Evolutionary conservation across 1,284 basidiomycete genomes (phyloP).

Genomic region (Ceratobasidium sp.): DNA sequence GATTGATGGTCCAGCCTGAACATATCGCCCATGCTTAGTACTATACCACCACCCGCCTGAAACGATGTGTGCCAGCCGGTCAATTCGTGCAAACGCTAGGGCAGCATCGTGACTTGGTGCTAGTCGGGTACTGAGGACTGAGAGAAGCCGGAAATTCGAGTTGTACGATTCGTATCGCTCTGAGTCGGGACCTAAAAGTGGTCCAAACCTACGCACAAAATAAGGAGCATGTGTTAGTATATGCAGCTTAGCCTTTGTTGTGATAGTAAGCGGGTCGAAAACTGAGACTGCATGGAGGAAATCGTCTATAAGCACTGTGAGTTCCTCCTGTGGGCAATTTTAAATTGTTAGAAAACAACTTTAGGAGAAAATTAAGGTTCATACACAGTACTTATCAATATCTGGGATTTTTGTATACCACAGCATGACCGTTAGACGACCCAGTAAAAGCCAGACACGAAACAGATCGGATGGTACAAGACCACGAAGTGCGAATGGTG

Average conservation of each 20-base stretch:
- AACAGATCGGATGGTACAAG: slow-evolving; percentile 45
- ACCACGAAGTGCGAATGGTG: slow-evolving; percentile 47
- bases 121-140: slow-evolving; percentile 42
- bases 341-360: neutral
- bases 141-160: slow-evolving; percentile 37
- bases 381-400: slow-evolving; percentile 45
- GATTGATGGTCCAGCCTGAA: neutral
- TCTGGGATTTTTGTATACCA: slow-evolving; percentile 48
- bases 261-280: neutral
- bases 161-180: slow-evolving; percentile 41
- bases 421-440: slow-evolving; percentile 46
- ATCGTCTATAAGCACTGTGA: neutral
- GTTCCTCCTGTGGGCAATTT: neutral
- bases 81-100: slow-evolving; percentile 27
- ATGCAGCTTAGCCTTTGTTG: slow-evolving; percentile 42
- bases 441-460: slow-evolving; percentile 46
- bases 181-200: slow-evolving; percentile 35
- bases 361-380: neutral
- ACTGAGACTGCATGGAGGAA: slow-evolving; percentile 7
- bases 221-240: slow-evolving; percentile 40
- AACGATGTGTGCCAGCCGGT: slow-evolving; percentile 39
- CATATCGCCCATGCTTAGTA: neutral
- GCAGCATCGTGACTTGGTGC: slow-evolving; percentile 43
- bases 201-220: slow-evolving; percentile 41
- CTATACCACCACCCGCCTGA: slow-evolving; percentile 41